phyloP scores from a whole-genome alignment of 306 rosid genomes.

The Acacia melanoxylon region DNA sequence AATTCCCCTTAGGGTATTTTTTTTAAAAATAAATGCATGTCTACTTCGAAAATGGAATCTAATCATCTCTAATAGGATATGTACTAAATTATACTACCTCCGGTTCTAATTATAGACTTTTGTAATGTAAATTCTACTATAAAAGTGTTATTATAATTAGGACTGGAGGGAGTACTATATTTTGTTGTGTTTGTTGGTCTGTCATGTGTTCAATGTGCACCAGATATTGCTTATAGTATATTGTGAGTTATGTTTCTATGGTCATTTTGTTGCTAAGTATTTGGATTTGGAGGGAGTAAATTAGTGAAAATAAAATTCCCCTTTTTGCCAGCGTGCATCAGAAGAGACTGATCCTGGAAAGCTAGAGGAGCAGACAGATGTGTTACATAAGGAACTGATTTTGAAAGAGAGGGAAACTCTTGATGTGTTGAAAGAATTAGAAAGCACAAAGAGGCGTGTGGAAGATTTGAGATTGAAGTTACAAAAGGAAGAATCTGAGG shows the following conservation, averaged over 20 bases:
- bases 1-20: background rate
- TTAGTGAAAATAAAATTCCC: background rate
- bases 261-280: background rate
- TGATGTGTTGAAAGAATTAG: constrained; percentile 52
- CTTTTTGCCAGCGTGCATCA: constrained; percentile 4
- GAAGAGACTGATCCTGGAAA: constrained; percentile 28
- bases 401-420: constrained; percentile 52
- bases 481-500: constrained; percentile 38
- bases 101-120: too few relatives aligned
- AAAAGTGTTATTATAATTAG: too few relatives aligned
- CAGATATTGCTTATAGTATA: background rate
- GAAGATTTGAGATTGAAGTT: constrained; percentile 43
- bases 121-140: too few relatives aligned
- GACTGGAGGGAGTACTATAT: too few relatives aligned
- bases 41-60: background rate
- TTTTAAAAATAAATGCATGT: background rate
- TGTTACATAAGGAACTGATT: constrained; percentile 45
- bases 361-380: constrained; percentile 41
- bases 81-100: background rate
- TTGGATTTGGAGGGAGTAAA: constrained; percentile 13
- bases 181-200: background rate
- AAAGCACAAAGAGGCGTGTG: constrained; percentile 45
- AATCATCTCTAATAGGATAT: background rate
- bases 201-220: too few relatives aligned
- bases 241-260: background rate